phyloP scores from a whole-genome alignment of 352 stramenopile species.

The Globisporangium abappressorium region DNA sequence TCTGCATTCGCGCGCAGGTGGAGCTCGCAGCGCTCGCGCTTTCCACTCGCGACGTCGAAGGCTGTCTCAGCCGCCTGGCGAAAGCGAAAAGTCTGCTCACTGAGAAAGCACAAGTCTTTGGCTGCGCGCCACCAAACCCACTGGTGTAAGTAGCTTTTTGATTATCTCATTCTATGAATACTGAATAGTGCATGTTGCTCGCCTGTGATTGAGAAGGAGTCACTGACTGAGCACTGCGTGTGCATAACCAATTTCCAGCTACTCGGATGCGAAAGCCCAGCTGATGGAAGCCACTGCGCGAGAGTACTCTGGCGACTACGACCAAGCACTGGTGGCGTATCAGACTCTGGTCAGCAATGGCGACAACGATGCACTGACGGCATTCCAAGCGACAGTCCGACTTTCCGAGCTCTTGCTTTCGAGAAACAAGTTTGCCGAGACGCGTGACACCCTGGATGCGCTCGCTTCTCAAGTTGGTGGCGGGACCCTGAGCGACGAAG shows the following conservation, averaged over 20 bases:
- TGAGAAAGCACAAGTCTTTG: constrained; percentile 46
- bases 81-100: constrained; percentile 35
- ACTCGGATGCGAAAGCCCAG: constrained; percentile 45
- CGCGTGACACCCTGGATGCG: constrained; percentile 29
- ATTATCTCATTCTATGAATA: too few relatives aligned
- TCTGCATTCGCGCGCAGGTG: constrained; percentile 59
- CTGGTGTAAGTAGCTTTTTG: constrained; percentile 35
- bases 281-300: constrained; percentile 57
- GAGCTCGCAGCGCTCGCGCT: constrained; percentile 50
- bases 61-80: constrained; percentile 48
- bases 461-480: constrained; percentile 4
- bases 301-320: constrained; percentile 44
- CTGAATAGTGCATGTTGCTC: not conserved
- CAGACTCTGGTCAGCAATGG: constrained; percentile 21
- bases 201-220: not conserved
- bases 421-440: constrained; percentile 31
- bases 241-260: constrained; percentile 23
- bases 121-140: constrained; percentile 27
- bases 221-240: not conserved
- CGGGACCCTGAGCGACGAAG: constrained; percentile 9
- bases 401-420: constrained; percentile 43
- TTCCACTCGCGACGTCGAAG: constrained; percentile 48
- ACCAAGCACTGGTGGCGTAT: constrained; percentile 50
- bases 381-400: constrained; percentile 35
- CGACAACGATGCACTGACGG: constrained; percentile 18